phyloP scores from a whole-genome alignment of 2,329 filamentous ascomycete genomes.

The Penicillium sp. region DNA sequence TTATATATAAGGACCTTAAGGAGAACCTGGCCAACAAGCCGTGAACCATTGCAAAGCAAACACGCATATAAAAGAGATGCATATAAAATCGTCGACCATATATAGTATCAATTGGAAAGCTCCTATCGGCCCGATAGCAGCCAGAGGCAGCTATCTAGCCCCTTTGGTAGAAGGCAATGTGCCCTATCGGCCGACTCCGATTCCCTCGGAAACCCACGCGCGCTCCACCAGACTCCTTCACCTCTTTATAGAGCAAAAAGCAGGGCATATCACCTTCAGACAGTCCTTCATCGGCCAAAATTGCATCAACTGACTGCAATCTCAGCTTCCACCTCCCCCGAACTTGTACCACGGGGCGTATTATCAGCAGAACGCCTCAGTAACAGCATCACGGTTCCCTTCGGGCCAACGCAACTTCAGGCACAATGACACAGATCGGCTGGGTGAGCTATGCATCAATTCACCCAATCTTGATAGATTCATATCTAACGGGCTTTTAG shows the following conservation, averaged over 20 bases:
- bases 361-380: not conserved
- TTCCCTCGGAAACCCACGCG: slow-evolving; percentile 21
- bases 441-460: slow-evolving; percentile 27
- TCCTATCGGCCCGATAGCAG: slow-evolving; percentile 3
- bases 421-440: slow-evolving; percentile 35
- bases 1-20: not conserved
- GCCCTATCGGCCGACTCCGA: slow-evolving; percentile 27
- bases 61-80: not conserved
- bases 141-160: slow-evolving; percentile 2
- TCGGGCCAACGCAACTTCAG: not conserved
- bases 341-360: not conserved
- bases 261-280: not conserved
- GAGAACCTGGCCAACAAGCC: not conserved
- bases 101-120: not conserved
- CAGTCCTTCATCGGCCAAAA: not conserved
- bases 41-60: not conserved
- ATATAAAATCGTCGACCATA: not conserved
- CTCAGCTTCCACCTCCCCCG: not conserved
- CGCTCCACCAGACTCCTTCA: slow-evolving; percentile 12
- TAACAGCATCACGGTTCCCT: not conserved
- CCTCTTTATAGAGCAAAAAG: slow-evolving; percentile 1
- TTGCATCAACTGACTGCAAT: not conserved
- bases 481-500: slow-evolving; percentile 17
- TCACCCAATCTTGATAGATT: not conserved
- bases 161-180: not conserved